Evolutionary conservation across 2,329 filamentous ascomycete genomes (phyloP).

Genomic region (Fusarium stilboides): DNA sequence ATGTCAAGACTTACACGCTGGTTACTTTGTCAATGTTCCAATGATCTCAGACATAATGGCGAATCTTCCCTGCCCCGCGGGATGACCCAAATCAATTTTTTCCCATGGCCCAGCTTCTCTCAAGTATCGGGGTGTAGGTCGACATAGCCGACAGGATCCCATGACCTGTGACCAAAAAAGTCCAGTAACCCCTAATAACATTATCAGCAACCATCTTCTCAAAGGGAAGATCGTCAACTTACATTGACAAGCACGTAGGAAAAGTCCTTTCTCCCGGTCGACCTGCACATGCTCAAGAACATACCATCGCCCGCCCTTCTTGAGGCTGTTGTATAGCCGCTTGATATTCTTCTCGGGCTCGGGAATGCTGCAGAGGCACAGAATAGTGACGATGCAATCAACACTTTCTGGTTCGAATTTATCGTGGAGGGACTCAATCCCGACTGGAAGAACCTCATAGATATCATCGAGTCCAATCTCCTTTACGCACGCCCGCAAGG

Average conservation of each 20-base stretch:
- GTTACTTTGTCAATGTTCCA: constrained; percentile 68
- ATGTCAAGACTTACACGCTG: too few relatives aligned
- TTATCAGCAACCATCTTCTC: constrained; percentile 12
- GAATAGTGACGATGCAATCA: constrained; percentile 72
- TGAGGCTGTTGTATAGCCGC: constrained; percentile 70
- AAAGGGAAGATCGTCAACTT: constrained; percentile 50
- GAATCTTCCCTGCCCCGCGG: constrained; percentile 60
- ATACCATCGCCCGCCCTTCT: constrained; percentile 74
- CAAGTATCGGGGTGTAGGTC: constrained; percentile 63
- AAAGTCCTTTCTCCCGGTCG: constrained; percentile 55
- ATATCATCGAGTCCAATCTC: constrained; percentile 68
- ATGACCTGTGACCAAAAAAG: constrained; percentile 67
- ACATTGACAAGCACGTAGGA: constrained; percentile 67
- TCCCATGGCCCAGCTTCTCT: constrained; percentile 66
- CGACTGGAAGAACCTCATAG: constrained; percentile 75
- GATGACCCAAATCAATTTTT: constrained; percentile 63
- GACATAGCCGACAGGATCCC: constrained; percentile 67
- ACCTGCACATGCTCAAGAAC: constrained; percentile 72
- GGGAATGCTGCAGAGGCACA: constrained; percentile 76
- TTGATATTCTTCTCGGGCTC: constrained; percentile 69
- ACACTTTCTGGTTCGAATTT: constrained; percentile 66
- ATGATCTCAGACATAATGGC: constrained; percentile 63
- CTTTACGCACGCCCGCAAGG: constrained; percentile 62
- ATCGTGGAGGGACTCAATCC: constrained; percentile 70
- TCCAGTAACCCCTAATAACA: constrained; percentile 62